phyloP scores from a whole-genome alignment of 192 early-diverging fungal species.

The Pilobolus umbonatus region DNA sequence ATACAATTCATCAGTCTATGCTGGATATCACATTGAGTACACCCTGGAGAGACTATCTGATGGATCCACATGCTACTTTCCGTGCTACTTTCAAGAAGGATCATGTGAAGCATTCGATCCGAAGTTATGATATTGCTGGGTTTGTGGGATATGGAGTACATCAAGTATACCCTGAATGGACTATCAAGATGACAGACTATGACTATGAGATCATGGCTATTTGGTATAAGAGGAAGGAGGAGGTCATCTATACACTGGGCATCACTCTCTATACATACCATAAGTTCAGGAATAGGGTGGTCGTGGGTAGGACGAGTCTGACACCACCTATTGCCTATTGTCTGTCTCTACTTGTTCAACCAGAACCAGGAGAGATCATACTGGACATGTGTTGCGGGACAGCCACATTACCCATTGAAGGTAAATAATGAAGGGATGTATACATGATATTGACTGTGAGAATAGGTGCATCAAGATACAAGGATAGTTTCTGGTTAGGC shows the following conservation, averaged over 20 bases:
- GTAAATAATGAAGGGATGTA: background rate
- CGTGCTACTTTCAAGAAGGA: conserved; percentile 22
- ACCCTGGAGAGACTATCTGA: too few species aligned
- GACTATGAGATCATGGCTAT: conserved; percentile 36
- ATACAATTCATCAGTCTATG: too few species aligned
- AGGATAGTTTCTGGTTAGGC: conserved; percentile 32
- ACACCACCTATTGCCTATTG: conserved; percentile 40
- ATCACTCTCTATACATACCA: background rate
- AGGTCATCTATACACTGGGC: too few species aligned
- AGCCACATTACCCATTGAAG: conserved; percentile 27
- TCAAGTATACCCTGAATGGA: conserved; percentile 32
- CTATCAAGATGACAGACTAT: conserved; percentile 37
- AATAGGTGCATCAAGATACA: conserved; percentile 35
- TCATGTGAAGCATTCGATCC: conserved; percentile 4
- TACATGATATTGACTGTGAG: background rate
- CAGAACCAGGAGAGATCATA: conserved; percentile 37
- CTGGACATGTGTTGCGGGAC: conserved; percentile 44
- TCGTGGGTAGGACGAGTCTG: conserved; percentile 39
- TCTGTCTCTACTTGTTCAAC: conserved; percentile 26
- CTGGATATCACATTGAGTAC: too few species aligned
- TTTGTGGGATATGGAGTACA: conserved; percentile 18
- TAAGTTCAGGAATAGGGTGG: conserved; percentile 35
- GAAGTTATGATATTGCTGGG: conserved; percentile 12
- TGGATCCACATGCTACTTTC: conserved; percentile 12
- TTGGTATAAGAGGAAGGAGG: conserved; percentile 28